Conservation (phyloP, 2,329 filamentous ascomycete genomes). For the Aspergillus viridinutans region DNA sequence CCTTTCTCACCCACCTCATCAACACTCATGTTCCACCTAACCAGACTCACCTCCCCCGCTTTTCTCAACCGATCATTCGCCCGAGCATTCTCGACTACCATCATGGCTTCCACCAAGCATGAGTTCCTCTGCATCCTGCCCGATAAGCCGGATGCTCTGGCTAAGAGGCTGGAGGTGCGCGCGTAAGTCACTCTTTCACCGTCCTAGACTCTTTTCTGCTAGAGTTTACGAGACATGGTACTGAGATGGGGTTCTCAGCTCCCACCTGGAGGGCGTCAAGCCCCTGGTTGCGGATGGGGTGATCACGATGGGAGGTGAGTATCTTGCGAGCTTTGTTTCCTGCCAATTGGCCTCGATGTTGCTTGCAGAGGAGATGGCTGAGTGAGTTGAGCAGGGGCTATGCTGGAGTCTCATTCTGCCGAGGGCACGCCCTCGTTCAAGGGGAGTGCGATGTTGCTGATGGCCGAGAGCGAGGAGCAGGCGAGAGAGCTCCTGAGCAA, state of each 20-base stretch:
- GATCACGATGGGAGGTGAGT: conserved; percentile 62
- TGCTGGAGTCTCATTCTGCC: conserved; percentile 62
- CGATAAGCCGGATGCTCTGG: conserved; percentile 57
- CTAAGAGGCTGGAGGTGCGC: conserved; percentile 55
- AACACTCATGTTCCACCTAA: conserved; percentile 1
- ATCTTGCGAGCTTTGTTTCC: background rate
- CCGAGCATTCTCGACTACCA: background rate
- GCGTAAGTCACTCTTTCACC: conserved; percentile 22
- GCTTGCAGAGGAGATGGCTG: background rate
- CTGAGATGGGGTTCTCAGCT: conserved; percentile 22
- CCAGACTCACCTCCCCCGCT: conserved; percentile 2
- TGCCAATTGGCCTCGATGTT: conserved; percentile 1
- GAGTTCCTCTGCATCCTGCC: conserved; percentile 69
- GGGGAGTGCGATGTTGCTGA: conserved; percentile 66
- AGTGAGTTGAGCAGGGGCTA: conserved; percentile 50
- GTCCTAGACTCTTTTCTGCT: background rate
- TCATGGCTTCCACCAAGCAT: conserved; percentile 38
- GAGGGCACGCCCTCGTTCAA: conserved; percentile 63
- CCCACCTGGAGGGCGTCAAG: conserved; percentile 57
- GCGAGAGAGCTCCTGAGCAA: conserved; percentile 61
- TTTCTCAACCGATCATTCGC: conserved; percentile 3
- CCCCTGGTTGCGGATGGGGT: conserved; percentile 52
- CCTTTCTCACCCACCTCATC: conserved; percentile 4
- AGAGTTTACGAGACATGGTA: background rate
- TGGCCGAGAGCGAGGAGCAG: conserved; percentile 66